Evolutionary conservation across 2,329 filamentous ascomycete species (phyloP), one percentile per base, ranked within the genome.

Genomic region (Cercospora sojina): DNA sequence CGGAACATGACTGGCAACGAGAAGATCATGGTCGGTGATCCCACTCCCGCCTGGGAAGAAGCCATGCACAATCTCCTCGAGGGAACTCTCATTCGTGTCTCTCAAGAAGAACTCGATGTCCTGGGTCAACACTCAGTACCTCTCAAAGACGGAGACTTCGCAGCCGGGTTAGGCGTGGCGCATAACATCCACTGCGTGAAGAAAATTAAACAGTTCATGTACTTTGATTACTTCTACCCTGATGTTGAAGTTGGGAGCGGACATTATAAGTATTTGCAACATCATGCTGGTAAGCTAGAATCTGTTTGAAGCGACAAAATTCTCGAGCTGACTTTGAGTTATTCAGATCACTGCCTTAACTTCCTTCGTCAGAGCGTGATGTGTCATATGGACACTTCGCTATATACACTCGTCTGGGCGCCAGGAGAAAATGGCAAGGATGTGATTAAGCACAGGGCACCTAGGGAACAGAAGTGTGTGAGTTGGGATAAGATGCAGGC

Each of bases 131-230:
- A 59, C n/a, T 66, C 64, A 5, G 62, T 69, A 3, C 10, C 62
- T 20, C 51, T 65, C 57, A 41, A 43, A 55, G 57, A 66, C 56
- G 64, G 66, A 20, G 64, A 55, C 9, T 69, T 53, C 27, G 67
- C 60, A 23, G 64, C 56, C 1, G 67, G 67, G 18, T 47, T 69
- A 6, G 67, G 67, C 10, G 32, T 69, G 12, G 60, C 57, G 27
- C 67, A 69, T 53, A 66, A 66, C 25, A 23, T 69, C 7, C 67
- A 69, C 51, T 69, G 67, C 18, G 53, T 66, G 9, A 69, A 69
- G 38, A 66, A 62, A 23, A 61, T 69, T 41, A 69, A 66, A 53
- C 60, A 66, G 12, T 69, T 66, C 20, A 38, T 69, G 3, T 65
- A 69, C 31, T 65, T 60, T 25, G 58, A 64, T 8, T 58, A 69